A percentile compares a stretch with the other conserved stretches of the same genome.
Evolutionary conservation across 2,329 filamentous ascomycete genomes (phyloP).

Genomic region (Ilyonectria robusta): DNA sequence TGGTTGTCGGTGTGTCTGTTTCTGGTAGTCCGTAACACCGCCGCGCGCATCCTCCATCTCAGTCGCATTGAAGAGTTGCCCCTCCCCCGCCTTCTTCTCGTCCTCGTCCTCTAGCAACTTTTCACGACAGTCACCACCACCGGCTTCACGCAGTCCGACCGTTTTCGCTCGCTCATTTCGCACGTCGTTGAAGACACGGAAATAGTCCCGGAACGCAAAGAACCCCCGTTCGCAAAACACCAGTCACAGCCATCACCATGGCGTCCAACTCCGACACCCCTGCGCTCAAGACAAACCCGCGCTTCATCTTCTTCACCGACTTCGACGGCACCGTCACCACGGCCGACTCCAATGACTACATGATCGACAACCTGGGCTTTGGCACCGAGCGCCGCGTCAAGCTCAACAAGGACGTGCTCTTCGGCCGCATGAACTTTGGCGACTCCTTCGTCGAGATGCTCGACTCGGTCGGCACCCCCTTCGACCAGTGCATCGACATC

Average conservation of each 20-base stretch:
- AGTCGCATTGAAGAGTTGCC: constrained; percentile 41
- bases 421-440: constrained; percentile 80
- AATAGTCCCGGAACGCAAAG: background rate
- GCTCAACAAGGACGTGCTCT: constrained; percentile 83
- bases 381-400: constrained; percentile 78
- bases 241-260: constrained; percentile 51
- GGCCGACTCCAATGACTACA: constrained; percentile 75
- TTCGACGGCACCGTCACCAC: constrained; percentile 96
- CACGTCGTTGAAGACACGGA: background rate
- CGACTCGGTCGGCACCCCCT: constrained; percentile 85
- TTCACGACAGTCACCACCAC: constrained; percentile 4
- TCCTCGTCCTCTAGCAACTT: background rate
- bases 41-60: constrained; percentile 10
- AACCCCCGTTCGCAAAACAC: constrained; percentile 4
- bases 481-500: constrained; percentile 83
- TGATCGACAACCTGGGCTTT: constrained; percentile 94
- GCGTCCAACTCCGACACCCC: constrained; percentile 64
- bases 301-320: constrained; percentile 98
- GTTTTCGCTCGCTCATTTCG: constrained; percentile 13
- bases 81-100: constrained; percentile 44
- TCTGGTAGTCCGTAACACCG: constrained; percentile 34
- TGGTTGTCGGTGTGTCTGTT: constrained; percentile 34
- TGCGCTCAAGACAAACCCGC: constrained; percentile 77
- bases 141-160: constrained; percentile 7
- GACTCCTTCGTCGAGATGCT: constrained; percentile 94